A percentile compares a stretch with the other conserved stretches of the same genome.
Evolutionary conservation across 2,329 filamentous ascomycete genomes (phyloP).

Genomic region (Calonectria fujianensis): DNA sequence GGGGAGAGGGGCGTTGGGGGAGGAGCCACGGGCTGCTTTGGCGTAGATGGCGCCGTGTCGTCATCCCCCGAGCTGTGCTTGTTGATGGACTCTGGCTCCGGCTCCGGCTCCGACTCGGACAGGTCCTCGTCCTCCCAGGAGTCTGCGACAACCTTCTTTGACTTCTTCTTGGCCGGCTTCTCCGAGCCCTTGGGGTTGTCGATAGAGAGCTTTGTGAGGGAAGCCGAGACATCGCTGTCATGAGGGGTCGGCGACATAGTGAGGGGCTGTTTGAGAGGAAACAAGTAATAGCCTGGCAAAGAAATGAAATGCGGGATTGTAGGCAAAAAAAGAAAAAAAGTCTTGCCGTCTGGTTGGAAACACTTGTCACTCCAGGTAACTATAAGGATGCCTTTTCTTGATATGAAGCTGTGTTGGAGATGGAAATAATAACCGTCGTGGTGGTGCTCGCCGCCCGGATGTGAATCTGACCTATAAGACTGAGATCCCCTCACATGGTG

Average conservation of each 20-base stretch:
- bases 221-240: constrained; percentile 54
- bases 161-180: constrained; percentile 55
- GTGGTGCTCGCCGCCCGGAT: constrained; percentile 23
- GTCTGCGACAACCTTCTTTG: constrained; percentile 60
- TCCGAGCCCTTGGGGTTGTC: constrained; percentile 46
- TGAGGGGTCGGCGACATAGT: constrained; percentile 50
- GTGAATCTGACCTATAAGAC: constrained; percentile 20
- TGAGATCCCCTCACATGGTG: constrained; percentile 15
- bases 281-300: neutral
- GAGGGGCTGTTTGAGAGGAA: neutral
- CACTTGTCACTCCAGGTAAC: neutral
- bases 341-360: no score
- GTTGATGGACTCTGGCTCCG: constrained; percentile 57
- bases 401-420: constrained; percentile 1
- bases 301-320: neutral
- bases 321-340: neutral
- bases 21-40: constrained; percentile 68
- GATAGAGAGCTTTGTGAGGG: constrained; percentile 59
- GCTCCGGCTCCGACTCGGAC: constrained; percentile 64
- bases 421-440: constrained; percentile 3
- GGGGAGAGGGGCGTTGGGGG: constrained; percentile 81
- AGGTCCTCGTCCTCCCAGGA: constrained; percentile 77
- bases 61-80: constrained; percentile 47
- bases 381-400: neutral
- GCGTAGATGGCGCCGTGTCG: constrained; percentile 65